Evolutionary conservation across 1,284 basidiomycete species (phyloP).

Genomic region (Athelia sp.): DNA sequence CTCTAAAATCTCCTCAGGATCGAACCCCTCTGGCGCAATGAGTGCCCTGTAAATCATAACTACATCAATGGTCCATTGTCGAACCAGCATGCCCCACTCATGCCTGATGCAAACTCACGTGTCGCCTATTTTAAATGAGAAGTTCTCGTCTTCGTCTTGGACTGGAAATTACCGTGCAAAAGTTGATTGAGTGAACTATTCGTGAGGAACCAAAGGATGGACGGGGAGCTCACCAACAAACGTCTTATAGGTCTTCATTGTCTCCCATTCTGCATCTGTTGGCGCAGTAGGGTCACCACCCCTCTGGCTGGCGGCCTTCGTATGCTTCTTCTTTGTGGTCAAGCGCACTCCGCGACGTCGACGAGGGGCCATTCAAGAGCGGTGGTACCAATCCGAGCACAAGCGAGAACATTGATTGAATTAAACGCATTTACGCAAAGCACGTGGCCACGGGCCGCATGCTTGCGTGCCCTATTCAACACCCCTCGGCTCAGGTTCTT

Average conservation of each 20-base stretch:
- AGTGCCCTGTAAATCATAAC: conserved; percentile 21
- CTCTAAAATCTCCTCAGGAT: not conserved
- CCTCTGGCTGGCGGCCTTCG: not conserved
- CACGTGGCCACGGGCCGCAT: not conserved
- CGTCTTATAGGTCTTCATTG: conserved; percentile 7
- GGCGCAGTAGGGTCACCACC: conserved; percentile 9
- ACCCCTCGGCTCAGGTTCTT: not conserved
- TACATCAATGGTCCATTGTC: not conserved
- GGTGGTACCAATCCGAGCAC: not conserved
- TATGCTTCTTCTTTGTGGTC: not conserved
- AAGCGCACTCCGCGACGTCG: not conserved
- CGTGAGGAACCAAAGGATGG: conserved; percentile 11
- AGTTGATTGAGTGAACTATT: not conserved
- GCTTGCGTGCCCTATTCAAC: not conserved
- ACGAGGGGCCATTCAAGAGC: not conserved
- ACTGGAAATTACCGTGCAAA: not conserved
- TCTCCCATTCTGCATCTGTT: conserved; percentile 10
- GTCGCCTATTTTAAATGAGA: conserved; percentile 20
- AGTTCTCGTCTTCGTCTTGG: conserved; percentile 19
- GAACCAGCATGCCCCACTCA: not conserved
- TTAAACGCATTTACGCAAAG: not conserved
- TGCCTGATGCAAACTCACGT: conserved; percentile 15
- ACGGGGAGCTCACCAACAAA: conserved; percentile 15
- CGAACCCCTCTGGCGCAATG: conserved; percentile 17
- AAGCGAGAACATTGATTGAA: not conserved